phyloP scores from a whole-genome alignment of 495 filamentous ascomycete genomes.

The Xylaria castorea region DNA sequence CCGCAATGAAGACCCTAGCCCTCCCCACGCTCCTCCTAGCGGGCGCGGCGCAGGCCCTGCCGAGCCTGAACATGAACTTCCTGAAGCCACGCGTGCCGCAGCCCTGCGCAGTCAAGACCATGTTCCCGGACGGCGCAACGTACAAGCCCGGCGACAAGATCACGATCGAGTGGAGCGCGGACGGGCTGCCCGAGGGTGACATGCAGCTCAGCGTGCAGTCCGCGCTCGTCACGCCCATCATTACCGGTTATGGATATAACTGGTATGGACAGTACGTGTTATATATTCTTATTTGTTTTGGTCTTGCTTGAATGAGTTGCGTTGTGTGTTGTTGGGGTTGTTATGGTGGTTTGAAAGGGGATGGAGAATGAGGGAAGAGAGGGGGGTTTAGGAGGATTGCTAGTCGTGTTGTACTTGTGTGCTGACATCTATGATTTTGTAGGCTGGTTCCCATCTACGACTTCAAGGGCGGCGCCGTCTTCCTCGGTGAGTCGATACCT shows the following conservation, averaged over 20 bases:
- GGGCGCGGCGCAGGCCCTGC: conserved; percentile 12
- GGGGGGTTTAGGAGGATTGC: neutral
- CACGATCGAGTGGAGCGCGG: conserved; percentile 15
- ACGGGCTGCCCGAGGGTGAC: conserved; percentile 12
- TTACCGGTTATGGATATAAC: conserved; percentile 7
- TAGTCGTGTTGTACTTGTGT: conserved; percentile 13
- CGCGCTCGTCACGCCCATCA: conserved; percentile 9
- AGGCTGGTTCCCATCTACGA: conserved; percentile 10
- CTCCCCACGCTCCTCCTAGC: conserved; percentile 11
- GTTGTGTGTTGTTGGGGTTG: conserved; percentile 9
- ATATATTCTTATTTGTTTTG: conserved; percentile 13
- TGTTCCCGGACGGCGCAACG: conserved; percentile 15
- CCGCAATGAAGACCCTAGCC: conserved; percentile 11
- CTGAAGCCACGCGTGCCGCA: conserved; percentile 12
- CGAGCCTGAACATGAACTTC: conserved; percentile 5
- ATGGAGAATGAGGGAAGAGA: neutral
- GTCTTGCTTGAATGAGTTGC: conserved; percentile 12
- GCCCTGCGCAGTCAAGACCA: conserved; percentile 16
- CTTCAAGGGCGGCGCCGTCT: conserved; percentile 12
- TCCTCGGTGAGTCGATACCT: conserved; percentile 12
- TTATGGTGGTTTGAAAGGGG: conserved; percentile 1
- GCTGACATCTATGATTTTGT: conserved; percentile 11
- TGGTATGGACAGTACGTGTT: conserved; percentile 15
- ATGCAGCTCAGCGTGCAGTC: neutral
- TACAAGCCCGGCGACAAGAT: conserved; percentile 18